phyloP scores from a whole-genome alignment of 352 stramenopile species.

The Pythium dissotocum region DNA sequence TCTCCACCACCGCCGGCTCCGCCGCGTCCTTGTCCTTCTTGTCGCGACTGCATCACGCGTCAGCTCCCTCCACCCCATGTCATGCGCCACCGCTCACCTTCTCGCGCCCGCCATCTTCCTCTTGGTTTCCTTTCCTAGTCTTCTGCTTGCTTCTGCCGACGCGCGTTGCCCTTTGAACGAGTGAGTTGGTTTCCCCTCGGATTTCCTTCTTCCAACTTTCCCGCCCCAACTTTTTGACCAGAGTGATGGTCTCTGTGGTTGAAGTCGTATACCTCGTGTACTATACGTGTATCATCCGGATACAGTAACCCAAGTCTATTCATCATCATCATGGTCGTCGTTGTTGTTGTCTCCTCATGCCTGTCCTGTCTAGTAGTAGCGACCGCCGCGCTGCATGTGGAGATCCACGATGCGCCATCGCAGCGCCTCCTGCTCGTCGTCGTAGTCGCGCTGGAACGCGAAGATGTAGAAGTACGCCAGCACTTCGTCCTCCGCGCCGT shows the following conservation, averaged over 20 bases:
- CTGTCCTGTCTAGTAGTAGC: constrained; percentile 72
- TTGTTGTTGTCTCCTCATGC: not conserved
- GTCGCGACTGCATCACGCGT: constrained; percentile 17
- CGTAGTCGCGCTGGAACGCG: constrained; percentile 97
- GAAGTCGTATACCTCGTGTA: constrained; percentile 22
- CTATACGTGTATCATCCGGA: constrained; percentile 18
- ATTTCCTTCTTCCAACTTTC: constrained; percentile 4
- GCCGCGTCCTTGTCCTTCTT: constrained; percentile 24
- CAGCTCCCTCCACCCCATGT: not conserved
- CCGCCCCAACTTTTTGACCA: constrained; percentile 6
- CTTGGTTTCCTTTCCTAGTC: not conserved
- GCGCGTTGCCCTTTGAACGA: constrained; percentile 21
- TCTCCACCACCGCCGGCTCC: constrained; percentile 32
- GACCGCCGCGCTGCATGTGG: constrained; percentile 77
- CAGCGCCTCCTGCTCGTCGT: constrained; percentile 90
- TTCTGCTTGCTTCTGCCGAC: constrained; percentile 4
- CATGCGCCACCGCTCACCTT: constrained; percentile 10
- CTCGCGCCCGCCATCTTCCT: constrained; percentile 22
- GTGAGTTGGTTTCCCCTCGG: no score
- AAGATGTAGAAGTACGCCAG: constrained; percentile 98
- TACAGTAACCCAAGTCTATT: constrained; percentile 26
- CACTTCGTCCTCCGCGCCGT: constrained; percentile 97
- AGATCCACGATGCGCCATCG: constrained; percentile 88
- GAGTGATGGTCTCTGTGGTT: constrained; percentile 30
- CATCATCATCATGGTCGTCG: not conserved